Conservation (phyloP, 257 asterid species). For the Fraxinus anomala region DNA sequence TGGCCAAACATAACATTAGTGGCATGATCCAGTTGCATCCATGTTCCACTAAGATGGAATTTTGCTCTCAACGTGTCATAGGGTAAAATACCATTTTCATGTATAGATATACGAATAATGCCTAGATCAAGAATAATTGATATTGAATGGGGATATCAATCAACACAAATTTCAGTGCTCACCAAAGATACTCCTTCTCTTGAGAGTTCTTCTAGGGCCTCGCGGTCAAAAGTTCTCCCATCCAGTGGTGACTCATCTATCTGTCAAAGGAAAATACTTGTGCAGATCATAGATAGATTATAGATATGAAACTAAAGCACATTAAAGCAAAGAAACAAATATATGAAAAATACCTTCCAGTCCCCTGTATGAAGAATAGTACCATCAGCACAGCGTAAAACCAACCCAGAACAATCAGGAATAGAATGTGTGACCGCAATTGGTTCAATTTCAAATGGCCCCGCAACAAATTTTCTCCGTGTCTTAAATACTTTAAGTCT, state of each 20-base stretch:
- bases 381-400: conserved; percentile 95
- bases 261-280: conserved; percentile 46
- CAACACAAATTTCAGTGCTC: conserved; percentile 33
- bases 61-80: not conserved
- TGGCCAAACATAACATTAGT: not conserved
- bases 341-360: conserved; percentile 78
- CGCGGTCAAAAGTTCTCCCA: conserved; percentile 89
- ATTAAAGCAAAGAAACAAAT: conserved; percentile 11
- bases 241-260: conserved; percentile 97
- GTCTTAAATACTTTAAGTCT: conserved; percentile 87
- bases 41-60: not conserved
- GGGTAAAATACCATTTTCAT: not conserved
- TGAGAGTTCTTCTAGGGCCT: conserved; percentile 89
- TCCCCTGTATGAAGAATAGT: conserved; percentile 99
- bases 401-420: conserved; percentile 99
- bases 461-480: conserved; percentile 78
- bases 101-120: conserved; percentile 10
- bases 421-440: conserved; percentile 94
- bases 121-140: conserved; percentile 10
- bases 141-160: conserved; percentile 1
- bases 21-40: conserved; percentile 4
- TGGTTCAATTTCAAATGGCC: conserved; percentile 96
- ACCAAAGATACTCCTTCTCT: conserved; percentile 99
- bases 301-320: conserved; percentile 1
- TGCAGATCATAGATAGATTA: conserved; percentile 18